Evolutionary conservation across 495 filamentous ascomycete species (phyloP), one percentile per base, ranked within the genome.

Genomic region (Hypoxylon intermedium): DNA sequence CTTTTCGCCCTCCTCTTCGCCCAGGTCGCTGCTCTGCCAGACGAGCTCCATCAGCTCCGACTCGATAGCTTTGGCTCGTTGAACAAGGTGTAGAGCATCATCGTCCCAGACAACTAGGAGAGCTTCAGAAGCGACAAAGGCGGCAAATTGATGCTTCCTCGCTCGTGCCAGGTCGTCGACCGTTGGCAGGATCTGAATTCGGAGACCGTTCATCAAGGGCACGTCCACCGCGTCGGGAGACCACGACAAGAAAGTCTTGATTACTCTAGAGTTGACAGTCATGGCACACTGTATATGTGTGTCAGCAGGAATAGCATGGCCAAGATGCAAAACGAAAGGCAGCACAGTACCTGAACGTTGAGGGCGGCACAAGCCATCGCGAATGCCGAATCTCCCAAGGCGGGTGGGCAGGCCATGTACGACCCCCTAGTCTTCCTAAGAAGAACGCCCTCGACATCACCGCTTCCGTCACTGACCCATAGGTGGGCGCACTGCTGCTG

Each of bases 51-150:
- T 90, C 21, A 91, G 75, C 67, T 89, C 87, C 18, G 80, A 79
- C 73, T 90, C 87, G 67, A 91, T 91, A 12, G 75, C 77, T 67
- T 84, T 82, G 9, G 88, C 88, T 46, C 88, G 75, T 45, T 78
- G 60, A 12, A 90, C 81, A 20, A 91, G 74, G 58, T 90, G 84
- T 33, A 86, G 74, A 0, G 89, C 82, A 43, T 91, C 88, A 54
- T 91, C 88, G 47, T 91, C 88, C 88, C 88, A 91, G 4, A 91
- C 88, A 0, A 91, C 78, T 1, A 91, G 71, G 13, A 91, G 68
- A 3, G 79, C 78, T 43, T 88, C 87, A 13, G 82, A 83, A 2
- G 87, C 87, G 33, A 91, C 81, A 63, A 91, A 91, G 46, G 88
- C 88, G 20, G 88, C 89, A 44, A 89, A 90, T 67, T 91, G 88